These are phyloP conservation scores for Suhomyces wounanorum DNA, from an alignment of 1,139 yeast genomes.

Conservation along the genomic window DNA sequence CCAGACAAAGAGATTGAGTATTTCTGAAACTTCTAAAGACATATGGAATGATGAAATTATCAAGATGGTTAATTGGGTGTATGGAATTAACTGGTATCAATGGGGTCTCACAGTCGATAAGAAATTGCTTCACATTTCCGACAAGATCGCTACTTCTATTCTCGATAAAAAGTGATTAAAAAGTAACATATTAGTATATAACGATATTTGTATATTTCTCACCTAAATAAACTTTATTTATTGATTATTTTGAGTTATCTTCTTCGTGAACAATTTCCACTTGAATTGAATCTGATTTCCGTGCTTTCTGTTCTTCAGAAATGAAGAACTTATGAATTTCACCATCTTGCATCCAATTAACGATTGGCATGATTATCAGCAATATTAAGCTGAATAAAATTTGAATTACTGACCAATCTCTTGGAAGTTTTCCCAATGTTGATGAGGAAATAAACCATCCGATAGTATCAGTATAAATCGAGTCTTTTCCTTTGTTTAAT, in stretches of 20 bases:
- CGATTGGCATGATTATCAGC: constrained; percentile 65
- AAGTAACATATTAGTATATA: background rate
- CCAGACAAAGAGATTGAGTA: constrained; percentile 25
- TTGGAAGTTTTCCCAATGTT: constrained; percentile 69
- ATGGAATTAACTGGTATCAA: constrained; percentile 54
- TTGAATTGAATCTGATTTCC: background rate
- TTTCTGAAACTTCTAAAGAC: constrained; percentile 69
- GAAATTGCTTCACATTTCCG: constrained; percentile 32
- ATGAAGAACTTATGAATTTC: constrained; percentile 42
- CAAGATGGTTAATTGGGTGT: constrained; percentile 65
- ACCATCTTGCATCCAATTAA: constrained; percentile 51
- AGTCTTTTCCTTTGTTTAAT: constrained; percentile 67
- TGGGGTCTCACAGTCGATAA: constrained; percentile 42
- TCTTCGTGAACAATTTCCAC: background rate
- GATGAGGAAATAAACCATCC: constrained; percentile 81
- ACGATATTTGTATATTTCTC: background rate
- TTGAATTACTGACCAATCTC: constrained; percentile 61
- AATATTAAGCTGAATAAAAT: constrained; percentile 50
- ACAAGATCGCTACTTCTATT: constrained; percentile 31
- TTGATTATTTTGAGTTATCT: background rate
- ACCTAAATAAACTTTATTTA: background rate
- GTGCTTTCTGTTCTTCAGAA: background rate
- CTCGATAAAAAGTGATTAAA: constrained; percentile 21
- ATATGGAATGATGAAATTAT: constrained; percentile 82
- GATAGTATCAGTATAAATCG: constrained; percentile 77